Conservation (phyloP, 352 stramenopile genomes). For the Phytophthora hybrid region DNA sequence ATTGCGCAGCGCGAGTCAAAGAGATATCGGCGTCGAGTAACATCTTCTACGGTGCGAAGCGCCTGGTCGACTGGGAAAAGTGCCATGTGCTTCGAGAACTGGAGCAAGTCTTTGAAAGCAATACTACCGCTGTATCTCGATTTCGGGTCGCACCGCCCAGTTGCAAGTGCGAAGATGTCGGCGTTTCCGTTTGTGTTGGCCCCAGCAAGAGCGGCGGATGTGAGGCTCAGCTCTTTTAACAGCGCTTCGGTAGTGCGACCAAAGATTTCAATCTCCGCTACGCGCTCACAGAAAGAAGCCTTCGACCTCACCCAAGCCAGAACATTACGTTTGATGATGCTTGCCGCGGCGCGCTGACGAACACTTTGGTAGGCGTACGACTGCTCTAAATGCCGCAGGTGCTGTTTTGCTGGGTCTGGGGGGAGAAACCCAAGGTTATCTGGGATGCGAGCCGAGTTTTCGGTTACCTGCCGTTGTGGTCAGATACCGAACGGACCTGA, state of each 20-base stretch:
- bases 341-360: constrained; percentile 61
- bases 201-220: constrained; percentile 15
- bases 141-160: constrained; percentile 22
- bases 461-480: too few species aligned
- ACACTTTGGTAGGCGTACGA: constrained; percentile 71
- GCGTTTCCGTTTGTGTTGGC: constrained; percentile 5
- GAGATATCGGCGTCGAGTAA: constrained; percentile 62
- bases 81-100: constrained; percentile 74
- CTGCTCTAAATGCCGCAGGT: constrained; percentile 18
- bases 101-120: constrained; percentile 64
- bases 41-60: constrained; percentile 59
- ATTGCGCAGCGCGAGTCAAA: constrained; percentile 56
- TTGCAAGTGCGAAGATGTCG: constrained; percentile 56
- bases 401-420: constrained; percentile 20
- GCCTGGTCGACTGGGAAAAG: constrained; percentile 75
- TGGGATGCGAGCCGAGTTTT: constrained; percentile 2
- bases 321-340: constrained; percentile 70
- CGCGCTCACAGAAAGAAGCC: constrained; percentile 59
- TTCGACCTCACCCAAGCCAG: constrained; percentile 60
- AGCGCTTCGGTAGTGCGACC: constrained; percentile 63
- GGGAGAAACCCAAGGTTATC: background rate
- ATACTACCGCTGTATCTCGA: constrained; percentile 45
- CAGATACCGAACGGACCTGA: too few species aligned
- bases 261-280: constrained; percentile 70
- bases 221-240: constrained; percentile 53